Conservation (phyloP, 257 asterid genomes). For the Solanum chilense region DNA sequence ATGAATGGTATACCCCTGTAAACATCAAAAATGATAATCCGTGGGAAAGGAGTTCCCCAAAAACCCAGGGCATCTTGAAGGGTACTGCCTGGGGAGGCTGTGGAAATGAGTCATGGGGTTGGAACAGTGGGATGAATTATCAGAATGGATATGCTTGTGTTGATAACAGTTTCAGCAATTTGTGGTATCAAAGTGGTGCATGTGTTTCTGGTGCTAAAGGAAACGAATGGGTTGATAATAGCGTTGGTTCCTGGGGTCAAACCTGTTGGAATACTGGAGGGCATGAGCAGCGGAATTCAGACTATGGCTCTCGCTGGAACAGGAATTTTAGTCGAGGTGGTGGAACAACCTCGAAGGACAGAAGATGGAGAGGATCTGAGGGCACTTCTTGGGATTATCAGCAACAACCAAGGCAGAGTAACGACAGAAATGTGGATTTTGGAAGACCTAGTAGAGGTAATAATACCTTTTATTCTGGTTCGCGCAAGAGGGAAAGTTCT, state of each 20-base stretch:
- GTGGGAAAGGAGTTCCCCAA: slow-evolving; percentile 43
- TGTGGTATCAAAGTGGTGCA: slow-evolving; percentile 14
- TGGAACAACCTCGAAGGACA: background rate
- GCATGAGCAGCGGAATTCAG: slow-evolving; percentile 14
- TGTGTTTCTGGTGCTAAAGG: slow-evolving; percentile 12
- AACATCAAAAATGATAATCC: slow-evolving; percentile 26
- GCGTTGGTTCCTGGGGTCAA: slow-evolving; percentile 17
- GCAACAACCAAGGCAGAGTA: background rate
- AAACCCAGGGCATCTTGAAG: slow-evolving; percentile 21
- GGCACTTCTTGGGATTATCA: background rate
- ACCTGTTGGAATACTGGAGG: slow-evolving; percentile 12
- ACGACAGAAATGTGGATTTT: slow-evolving; percentile 18
- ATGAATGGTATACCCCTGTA: slow-evolving; percentile 25
- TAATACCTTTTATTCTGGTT: slow-evolving; percentile 30
- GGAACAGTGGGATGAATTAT: slow-evolving; percentile 20
- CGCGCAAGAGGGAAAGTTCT: slow-evolving; percentile 67
- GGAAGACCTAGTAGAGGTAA: slow-evolving; percentile 19
- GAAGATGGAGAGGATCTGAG: slow-evolving; percentile 2
- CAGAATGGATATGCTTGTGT: background rate
- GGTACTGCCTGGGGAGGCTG: slow-evolving; percentile 32
- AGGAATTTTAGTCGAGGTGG: background rate
- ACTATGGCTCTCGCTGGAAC: slow-evolving; percentile 17
- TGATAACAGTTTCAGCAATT: slow-evolving; percentile 1
- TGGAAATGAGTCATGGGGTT: slow-evolving; percentile 31
- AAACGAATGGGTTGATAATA: slow-evolving; percentile 28